phyloP scores from a whole-genome alignment of 2,329 filamentous ascomycete genomes.

The Thermothelomyces thermophilus region DNA sequence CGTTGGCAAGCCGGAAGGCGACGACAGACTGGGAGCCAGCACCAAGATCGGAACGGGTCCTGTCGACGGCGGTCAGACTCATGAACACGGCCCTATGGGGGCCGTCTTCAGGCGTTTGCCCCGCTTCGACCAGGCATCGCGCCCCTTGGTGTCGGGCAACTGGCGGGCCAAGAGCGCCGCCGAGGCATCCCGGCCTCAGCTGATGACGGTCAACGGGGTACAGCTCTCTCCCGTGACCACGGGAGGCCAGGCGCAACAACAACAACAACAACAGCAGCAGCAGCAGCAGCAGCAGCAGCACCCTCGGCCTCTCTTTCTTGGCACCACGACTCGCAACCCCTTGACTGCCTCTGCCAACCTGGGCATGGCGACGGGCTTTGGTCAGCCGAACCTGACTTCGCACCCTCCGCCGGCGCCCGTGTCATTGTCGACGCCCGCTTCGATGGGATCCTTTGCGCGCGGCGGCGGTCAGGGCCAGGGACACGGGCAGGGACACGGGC shows the following conservation, averaged over 20 bases:
- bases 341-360: not conserved
- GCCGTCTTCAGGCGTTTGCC: not conserved
- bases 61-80: not conserved
- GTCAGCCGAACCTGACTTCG: not conserved
- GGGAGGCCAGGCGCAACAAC: not conserved
- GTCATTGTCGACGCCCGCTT: slow-evolving; percentile 4
- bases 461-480: not conserved
- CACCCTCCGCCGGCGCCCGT: not conserved
- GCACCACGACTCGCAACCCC: slow-evolving; percentile 5
- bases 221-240: not conserved
- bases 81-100: slow-evolving; percentile 6
- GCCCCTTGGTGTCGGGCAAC: slow-evolving; percentile 10
- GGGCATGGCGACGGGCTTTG: not conserved
- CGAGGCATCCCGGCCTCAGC: not conserved
- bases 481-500: too few relatives aligned
- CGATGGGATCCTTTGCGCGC: not conserved
- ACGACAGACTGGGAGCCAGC: too few relatives aligned
- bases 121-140: slow-evolving; percentile 9
- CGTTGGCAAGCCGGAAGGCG: not conserved
- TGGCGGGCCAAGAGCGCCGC: slow-evolving; percentile 6
- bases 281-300: too few relatives aligned
- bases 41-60: not conserved
- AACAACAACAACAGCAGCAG: not conserved
- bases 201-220: not conserved
- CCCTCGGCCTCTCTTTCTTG: not conserved